Conservation (phyloP, 1,139 yeast genomes). For the Keqinozyma sinolaborantium region DNA sequence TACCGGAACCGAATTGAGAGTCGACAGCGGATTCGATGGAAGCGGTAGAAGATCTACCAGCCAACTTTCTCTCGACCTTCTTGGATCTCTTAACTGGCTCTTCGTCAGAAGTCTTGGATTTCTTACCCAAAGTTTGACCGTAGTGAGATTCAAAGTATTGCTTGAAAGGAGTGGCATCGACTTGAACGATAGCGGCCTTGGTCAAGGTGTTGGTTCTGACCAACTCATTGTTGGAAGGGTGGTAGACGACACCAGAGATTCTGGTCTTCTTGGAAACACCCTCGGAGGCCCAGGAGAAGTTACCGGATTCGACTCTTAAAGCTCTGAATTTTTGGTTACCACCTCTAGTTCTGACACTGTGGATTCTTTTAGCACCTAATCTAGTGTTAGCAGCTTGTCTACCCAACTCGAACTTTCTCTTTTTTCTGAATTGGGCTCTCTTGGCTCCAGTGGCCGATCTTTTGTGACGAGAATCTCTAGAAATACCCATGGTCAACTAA, state of each 20-base stretch:
- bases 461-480: slow-evolving; percentile 99
- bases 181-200: slow-evolving; percentile 98
- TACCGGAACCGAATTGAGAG: slow-evolving; percentile 97
- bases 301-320: slow-evolving; percentile 98
- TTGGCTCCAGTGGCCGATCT: slow-evolving; percentile 99
- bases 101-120: slow-evolving; percentile 41
- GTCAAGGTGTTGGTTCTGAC: slow-evolving; percentile 99
- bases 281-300: slow-evolving; percentile 99
- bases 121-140: slow-evolving; percentile 92
- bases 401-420: slow-evolving; percentile 99
- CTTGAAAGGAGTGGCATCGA: slow-evolving; percentile 99
- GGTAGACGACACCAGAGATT: slow-evolving; percentile 96
- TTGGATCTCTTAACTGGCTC: slow-evolving; percentile 67
- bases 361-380: slow-evolving; percentile 98
- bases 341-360: slow-evolving; percentile 99
- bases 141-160: slow-evolving; percentile 99
- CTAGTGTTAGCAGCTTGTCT: slow-evolving; percentile 99
- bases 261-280: slow-evolving; percentile 99
- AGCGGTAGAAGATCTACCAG: slow-evolving; percentile 83
- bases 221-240: slow-evolving; percentile 99
- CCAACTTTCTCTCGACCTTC: slow-evolving; percentile 87
- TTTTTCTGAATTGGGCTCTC: slow-evolving; percentile 99
- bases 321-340: slow-evolving; percentile 99
- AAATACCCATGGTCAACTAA: slow-evolving; percentile 85
- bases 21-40: slow-evolving; percentile 89